Percentiles rank a stretch among this genome's conserved stretches.
Conservation (phyloP, 2,329 filamentous ascomycete species). For the Fusarium stilboides region DNA sequence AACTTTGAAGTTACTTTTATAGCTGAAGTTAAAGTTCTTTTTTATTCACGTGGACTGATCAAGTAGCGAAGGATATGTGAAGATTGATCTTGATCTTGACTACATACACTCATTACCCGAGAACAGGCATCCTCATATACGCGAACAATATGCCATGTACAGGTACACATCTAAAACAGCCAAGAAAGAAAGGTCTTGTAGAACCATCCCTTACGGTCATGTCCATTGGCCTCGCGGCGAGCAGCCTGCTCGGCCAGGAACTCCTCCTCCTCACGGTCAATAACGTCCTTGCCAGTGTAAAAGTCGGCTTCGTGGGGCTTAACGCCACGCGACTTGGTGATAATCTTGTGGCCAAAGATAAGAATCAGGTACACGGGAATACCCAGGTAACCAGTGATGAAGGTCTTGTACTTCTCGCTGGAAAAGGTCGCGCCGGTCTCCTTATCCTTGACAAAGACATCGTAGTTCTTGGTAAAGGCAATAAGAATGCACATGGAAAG, state of each 20-base stretch:
- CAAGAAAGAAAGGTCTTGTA: conserved; percentile 58
- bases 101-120: conserved; percentile 33
- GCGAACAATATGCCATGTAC: conserved; percentile 1
- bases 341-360: conserved; percentile 77
- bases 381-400: conserved; percentile 83
- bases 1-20: no score
- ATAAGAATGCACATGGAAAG: conserved; percentile 81
- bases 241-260: conserved; percentile 67
- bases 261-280: conserved; percentile 80
- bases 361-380: conserved; percentile 81
- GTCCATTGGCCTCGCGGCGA: conserved; percentile 45
- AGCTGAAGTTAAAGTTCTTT: no score
- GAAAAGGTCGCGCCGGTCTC: conserved; percentile 50
- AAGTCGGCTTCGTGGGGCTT: conserved; percentile 75
- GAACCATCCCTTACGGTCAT: conserved; percentile 52
- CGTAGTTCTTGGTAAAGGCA: conserved; percentile 86
- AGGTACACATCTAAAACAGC: conserved; percentile 52
- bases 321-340: conserved; percentile 68
- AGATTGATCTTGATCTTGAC: conserved; percentile 26
- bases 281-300: conserved; percentile 79
- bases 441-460: conserved; percentile 72
- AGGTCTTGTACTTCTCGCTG: conserved; percentile 80
- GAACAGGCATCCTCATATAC: conserved; percentile 18
- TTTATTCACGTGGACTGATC: background rate
- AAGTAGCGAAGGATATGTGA: conserved; percentile 9